These are phyloP conservation scores for Nepenthes gracilis DNA, from an alignment of 148 eudicot genomes.

Conservation along the genomic window DNA sequence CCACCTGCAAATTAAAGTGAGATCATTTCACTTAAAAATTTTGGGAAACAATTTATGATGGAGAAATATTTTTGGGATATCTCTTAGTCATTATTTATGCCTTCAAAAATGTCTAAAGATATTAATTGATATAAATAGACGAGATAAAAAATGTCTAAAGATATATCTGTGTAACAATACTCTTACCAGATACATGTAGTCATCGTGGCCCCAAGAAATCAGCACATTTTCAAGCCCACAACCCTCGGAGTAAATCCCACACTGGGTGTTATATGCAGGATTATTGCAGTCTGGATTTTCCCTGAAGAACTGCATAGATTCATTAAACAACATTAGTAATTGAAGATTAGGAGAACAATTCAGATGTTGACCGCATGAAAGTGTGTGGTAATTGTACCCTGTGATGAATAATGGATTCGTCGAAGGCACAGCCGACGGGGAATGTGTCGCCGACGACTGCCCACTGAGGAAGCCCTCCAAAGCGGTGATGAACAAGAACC, in stretches of 20 bases:
- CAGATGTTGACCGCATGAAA: neutral
- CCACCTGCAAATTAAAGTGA: neutral
- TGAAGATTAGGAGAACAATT: neutral
- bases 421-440: conserved; percentile 89
- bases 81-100: too few relatives aligned
- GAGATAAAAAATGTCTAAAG: too few relatives aligned
- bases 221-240: conserved; percentile 51
- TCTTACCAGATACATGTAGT: conserved; percentile 59
- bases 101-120: too few relatives aligned
- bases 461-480: conserved; percentile 91
- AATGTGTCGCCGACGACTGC: conserved; percentile 93
- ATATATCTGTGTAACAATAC: too few relatives aligned
- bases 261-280: conserved; percentile 39
- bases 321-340: neutral
- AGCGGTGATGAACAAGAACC: conserved; percentile 74
- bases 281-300: conserved; percentile 36
- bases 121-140: too few relatives aligned
- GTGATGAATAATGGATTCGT: conserved; percentile 69
- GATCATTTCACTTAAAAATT: neutral
- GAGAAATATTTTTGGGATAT: too few relatives aligned
- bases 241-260: conserved; percentile 39
- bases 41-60: neutral
- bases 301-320: conserved; percentile 27
- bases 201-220: conserved; percentile 61
- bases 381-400: conserved; percentile 28